Percentiles rank a stretch among this genome's conserved stretches.
Evolutionary conservation across 345 rosid genomes (phyloP).

Genomic region (Arabis alpina): DNA sequence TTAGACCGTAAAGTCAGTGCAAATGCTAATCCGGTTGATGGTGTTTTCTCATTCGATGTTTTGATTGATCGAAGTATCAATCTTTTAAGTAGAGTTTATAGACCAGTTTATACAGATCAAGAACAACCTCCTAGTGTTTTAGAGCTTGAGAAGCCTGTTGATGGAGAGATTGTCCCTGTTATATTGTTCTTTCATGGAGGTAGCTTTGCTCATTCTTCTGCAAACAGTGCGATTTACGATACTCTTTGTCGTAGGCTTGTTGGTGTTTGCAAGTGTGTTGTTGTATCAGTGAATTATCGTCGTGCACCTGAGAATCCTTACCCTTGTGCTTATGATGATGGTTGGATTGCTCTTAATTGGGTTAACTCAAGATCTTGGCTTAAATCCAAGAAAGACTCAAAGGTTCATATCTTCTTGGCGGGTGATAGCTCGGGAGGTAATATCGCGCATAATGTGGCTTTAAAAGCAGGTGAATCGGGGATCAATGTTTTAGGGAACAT

Average conservation of each 20-base stretch:
- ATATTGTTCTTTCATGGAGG: slow-evolving; percentile 93
- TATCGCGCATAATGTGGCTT: slow-evolving; percentile 81
- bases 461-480: slow-evolving; percentile 68
- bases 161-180: slow-evolving; percentile 66
- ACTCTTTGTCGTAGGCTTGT: slow-evolving; percentile 80
- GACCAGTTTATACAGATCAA: slow-evolving; percentile 57
- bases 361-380: slow-evolving; percentile 81
- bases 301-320: slow-evolving; percentile 85
- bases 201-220: slow-evolving; percentile 91
- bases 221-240: slow-evolving; percentile 80
- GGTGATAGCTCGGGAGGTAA: slow-evolving; percentile 98
- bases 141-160: slow-evolving; percentile 78
- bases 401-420: slow-evolving; percentile 76
- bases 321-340: slow-evolving; percentile 91
- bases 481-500: slow-evolving; percentile 68
- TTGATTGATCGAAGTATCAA: slow-evolving; percentile 59
- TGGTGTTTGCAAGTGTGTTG: slow-evolving; percentile 68
- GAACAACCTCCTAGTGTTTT: slow-evolving; percentile 44
- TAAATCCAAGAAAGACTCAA: slow-evolving; percentile 63
- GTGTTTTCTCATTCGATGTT: slow-evolving; percentile 82
- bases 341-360: slow-evolving; percentile 85
- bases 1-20: slow-evolving; percentile 83
- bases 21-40: slow-evolving; percentile 73
- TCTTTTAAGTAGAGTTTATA: slow-evolving; percentile 70
- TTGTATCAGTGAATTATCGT: slow-evolving; percentile 88